Evolutionary conservation across 1,284 basidiomycete genomes (phyloP).

Genomic region (Microbotryum scabiosae): DNA sequence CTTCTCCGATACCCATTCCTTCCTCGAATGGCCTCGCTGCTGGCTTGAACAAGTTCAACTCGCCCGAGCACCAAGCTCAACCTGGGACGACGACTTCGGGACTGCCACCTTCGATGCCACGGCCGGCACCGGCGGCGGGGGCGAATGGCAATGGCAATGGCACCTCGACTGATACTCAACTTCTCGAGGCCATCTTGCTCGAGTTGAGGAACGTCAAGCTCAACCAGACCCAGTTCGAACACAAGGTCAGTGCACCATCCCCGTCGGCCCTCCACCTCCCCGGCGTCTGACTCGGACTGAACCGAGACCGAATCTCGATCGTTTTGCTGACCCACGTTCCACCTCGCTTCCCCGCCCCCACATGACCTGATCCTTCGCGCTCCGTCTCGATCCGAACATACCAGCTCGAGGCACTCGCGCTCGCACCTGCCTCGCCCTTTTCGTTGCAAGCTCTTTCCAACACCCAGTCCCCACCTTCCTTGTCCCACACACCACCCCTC

Average conservation of each 20-base stretch:
- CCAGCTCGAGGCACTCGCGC: constrained; percentile 23
- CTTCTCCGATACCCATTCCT: no score
- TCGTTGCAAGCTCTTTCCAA: neutral
- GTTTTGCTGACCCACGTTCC: neutral
- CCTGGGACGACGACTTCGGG: no score
- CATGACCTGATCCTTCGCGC: no score
- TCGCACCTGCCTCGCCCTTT: constrained; percentile 13
- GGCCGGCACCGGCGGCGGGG: no score
- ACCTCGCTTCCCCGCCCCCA: no score
- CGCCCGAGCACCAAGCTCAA: no score
- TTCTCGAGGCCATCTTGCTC: constrained; percentile 32
- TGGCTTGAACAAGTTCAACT: no score
- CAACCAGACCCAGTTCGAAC: constrained; percentile 28
- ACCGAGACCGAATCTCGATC: no score
- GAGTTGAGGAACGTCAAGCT: constrained; percentile 32
- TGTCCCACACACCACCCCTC: neutral
- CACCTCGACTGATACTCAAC: neutral
- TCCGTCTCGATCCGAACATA: no score
- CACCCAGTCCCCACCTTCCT: constrained; percentile 4
- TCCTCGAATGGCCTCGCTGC: no score
- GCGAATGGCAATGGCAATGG: no score
- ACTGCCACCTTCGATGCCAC: no score
- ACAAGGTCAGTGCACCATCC: constrained; percentile 18
- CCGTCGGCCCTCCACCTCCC: neutral
- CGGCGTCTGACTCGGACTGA: neutral